These are phyloP conservation scores for Globisporangium iwayamae DNA, from an alignment of 352 stramenopile species.

Conservation along the genomic window DNA sequence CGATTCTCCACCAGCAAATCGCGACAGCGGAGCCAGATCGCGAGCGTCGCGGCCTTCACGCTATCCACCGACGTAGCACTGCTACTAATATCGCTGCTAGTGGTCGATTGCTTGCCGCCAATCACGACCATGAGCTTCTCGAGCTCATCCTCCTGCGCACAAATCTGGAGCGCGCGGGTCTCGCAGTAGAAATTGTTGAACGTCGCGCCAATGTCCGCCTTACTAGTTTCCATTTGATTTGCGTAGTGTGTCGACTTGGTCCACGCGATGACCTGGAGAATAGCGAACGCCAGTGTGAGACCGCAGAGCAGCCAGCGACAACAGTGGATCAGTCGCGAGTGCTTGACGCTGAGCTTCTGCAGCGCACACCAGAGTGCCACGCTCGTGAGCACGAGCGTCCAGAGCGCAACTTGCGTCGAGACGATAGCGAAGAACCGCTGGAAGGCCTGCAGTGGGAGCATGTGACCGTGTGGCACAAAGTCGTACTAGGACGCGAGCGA, in stretches of 20 bases:
- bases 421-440: not conserved
- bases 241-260: constrained; percentile 15
- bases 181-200: constrained; percentile 24
- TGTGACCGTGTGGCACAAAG: constrained; percentile 1
- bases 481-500: constrained; percentile 1
- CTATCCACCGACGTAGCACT: not conserved
- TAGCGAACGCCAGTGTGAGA: not conserved
- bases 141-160: constrained; percentile 8
- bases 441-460: constrained; percentile 2
- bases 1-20: constrained; percentile 13
- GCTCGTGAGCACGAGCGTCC: constrained; percentile 6
- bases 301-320: constrained; percentile 4
- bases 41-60: constrained; percentile 1
- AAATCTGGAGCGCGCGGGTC: constrained; percentile 16
- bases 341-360: not conserved
- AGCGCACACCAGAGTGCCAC: not conserved
- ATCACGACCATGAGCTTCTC: constrained; percentile 14
- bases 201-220: constrained; percentile 4
- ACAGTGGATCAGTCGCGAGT: not conserved
- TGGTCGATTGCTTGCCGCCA: not conserved
- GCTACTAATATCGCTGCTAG: not conserved
- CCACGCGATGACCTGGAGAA: constrained; percentile 11
- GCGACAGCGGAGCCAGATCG: constrained; percentile 16
- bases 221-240: not conserved
- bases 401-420: constrained; percentile 2